phyloP scores from a whole-genome alignment of 495 filamentous ascomycete genomes.

The Immersiella caudata region DNA sequence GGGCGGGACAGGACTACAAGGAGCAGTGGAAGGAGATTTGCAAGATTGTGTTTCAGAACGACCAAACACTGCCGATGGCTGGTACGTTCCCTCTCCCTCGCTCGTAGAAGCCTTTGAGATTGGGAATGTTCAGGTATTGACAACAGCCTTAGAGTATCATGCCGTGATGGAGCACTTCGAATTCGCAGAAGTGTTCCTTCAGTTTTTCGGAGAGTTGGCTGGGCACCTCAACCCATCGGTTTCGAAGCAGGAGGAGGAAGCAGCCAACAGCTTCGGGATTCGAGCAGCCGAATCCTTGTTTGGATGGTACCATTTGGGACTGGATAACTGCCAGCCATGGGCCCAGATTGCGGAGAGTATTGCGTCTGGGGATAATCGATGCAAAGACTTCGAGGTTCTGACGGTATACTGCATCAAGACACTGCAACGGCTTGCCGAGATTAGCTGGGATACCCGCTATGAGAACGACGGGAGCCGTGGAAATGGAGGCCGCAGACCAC shows the following conservation, averaged over 20 bases:
- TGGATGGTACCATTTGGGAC: neutral
- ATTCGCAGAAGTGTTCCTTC: conserved; percentile 2
- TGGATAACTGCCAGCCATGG: conserved; percentile 2
- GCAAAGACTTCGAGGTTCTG: neutral
- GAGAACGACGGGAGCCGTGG: conserved; percentile 7
- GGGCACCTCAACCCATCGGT: neutral
- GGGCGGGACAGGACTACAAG: neutral
- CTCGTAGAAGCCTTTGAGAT: too few relatives aligned
- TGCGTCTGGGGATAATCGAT: neutral
- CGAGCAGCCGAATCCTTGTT: conserved; percentile 1
- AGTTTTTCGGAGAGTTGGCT: neutral
- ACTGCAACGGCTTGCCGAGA: conserved; percentile 5
- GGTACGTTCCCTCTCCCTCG: neutral
- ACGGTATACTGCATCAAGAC: conserved; percentile 11
- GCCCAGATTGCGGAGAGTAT: neutral
- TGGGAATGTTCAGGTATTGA: neutral
- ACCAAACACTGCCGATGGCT: neutral
- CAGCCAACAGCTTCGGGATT: neutral
- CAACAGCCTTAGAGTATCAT: neutral
- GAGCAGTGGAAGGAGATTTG: conserved; percentile 2
- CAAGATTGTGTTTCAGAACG: conserved; percentile 5
- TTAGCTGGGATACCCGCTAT: neutral
- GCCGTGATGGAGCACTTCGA: conserved; percentile 8
- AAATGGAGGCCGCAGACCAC: neutral
- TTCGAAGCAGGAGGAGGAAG: neutral